Conservation (phyloP, 1,284 basidiomycete species). For the Malassezia caprae region DNA sequence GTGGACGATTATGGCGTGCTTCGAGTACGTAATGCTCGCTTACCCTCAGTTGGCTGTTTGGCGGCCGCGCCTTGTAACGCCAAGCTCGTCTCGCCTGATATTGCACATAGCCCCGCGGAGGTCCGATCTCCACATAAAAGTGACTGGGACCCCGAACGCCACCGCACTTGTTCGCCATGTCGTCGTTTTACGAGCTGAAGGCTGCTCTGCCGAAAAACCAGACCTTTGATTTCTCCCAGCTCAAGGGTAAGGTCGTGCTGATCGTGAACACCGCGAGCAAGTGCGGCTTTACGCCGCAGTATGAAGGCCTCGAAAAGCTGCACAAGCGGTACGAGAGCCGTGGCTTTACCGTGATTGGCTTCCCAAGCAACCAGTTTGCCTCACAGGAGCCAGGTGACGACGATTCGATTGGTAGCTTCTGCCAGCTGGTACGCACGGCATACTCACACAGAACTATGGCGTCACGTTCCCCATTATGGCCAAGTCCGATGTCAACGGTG, state of each 20-base stretch:
- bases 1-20: constrained; percentile 48
- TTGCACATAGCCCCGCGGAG: neutral
- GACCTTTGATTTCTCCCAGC: constrained; percentile 35
- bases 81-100: neutral
- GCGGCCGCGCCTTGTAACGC: constrained; percentile 28
- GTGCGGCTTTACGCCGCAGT: constrained; percentile 65
- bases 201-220: constrained; percentile 35
- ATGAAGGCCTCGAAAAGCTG: constrained; percentile 71
- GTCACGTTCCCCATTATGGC: constrained; percentile 46
- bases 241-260: constrained; percentile 54
- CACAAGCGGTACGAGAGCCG: constrained; percentile 73
- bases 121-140: neutral
- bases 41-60: constrained; percentile 30
- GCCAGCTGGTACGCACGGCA: constrained; percentile 28
- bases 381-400: constrained; percentile 42
- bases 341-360: constrained; percentile 69
- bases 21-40: constrained; percentile 22
- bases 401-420: constrained; percentile 37
- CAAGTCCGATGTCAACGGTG: constrained; percentile 70
- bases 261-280: constrained; percentile 55
- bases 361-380: constrained; percentile 78
- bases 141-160: neutral
- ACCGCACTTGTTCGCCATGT: constrained; percentile 21
- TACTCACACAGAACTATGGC: constrained; percentile 38
- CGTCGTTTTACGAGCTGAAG: constrained; percentile 44